Evolutionary conservation across 2,329 filamentous ascomycete species (phyloP).

Genomic region (Venturia pyrina): DNA sequence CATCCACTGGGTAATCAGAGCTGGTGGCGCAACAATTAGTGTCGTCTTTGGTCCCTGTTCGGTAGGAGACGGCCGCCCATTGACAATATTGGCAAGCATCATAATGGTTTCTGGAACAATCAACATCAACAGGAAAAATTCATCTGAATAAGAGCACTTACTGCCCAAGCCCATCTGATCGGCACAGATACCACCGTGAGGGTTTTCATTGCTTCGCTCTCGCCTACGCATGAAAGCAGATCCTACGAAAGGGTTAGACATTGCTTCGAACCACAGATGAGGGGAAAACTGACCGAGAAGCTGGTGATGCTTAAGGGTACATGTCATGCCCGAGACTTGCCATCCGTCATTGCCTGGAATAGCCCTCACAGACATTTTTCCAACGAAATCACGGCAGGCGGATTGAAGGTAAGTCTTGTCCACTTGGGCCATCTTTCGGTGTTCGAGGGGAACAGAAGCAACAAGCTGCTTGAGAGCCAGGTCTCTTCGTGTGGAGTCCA

Average conservation of each 20-base stretch:
- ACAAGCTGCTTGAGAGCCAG: slow-evolving; percentile 32
- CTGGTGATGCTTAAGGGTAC: slow-evolving; percentile 39
- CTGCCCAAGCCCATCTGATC: slow-evolving; percentile 34
- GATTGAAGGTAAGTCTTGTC: slow-evolving; percentile 29
- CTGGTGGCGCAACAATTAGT: slow-evolving; percentile 32
- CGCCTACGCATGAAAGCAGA: slow-evolving; percentile 44
- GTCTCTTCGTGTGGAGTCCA: slow-evolving; percentile 19
- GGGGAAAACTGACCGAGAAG: slow-evolving; percentile 36
- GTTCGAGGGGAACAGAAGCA: slow-evolving; percentile 28
- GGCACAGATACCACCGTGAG: slow-evolving; percentile 31
- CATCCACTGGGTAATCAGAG: slow-evolving; percentile 32
- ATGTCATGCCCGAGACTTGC: slow-evolving; percentile 39
- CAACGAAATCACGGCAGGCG: slow-evolving; percentile 33
- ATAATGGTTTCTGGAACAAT: slow-evolving; percentile 23
- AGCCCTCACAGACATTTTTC: slow-evolving; percentile 18
- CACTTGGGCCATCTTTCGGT: slow-evolving; percentile 20
- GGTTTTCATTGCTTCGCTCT: slow-evolving; percentile 32
- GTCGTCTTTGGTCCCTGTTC: slow-evolving; percentile 23
- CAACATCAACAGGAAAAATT: neutral
- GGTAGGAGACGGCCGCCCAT: slow-evolving; percentile 21
- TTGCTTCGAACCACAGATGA: slow-evolving; percentile 36
- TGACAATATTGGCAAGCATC: slow-evolving; percentile 35
- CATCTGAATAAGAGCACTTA: neutral
- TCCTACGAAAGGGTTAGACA: neutral
- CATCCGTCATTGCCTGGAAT: slow-evolving; percentile 27